Conservation (phyloP, 495 filamentous ascomycete species). For the Penicillium odoratum region DNA sequence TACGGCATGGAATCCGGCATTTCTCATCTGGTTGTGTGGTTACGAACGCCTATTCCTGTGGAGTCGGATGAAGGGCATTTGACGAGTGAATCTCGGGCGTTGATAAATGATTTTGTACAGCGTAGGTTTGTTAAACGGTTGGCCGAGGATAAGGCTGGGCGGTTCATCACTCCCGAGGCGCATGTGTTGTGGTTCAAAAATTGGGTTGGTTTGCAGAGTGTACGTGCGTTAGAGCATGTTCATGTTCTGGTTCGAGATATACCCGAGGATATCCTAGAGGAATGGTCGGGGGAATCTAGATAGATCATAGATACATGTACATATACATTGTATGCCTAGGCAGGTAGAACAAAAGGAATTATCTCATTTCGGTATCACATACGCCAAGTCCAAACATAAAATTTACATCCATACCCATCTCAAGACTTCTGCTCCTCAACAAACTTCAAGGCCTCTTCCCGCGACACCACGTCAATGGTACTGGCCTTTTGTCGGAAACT, state of each 20-base stretch:
- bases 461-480: conserved; percentile 82
- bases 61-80: conserved; percentile 64
- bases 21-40: conserved; percentile 60
- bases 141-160: conserved; percentile 33
- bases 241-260: conserved; percentile 68
- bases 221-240: conserved; percentile 76
- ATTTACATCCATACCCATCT: conserved; percentile 17
- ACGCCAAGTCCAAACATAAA: conserved; percentile 16
- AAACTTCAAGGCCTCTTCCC: conserved; percentile 87
- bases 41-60: conserved; percentile 53
- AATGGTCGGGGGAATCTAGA: conserved; percentile 55
- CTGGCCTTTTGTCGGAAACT: conserved; percentile 91
- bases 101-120: conserved; percentile 67
- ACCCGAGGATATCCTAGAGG: conserved; percentile 55
- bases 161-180: conserved; percentile 41
- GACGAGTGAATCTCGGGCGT: conserved; percentile 61
- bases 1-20: conserved; percentile 75
- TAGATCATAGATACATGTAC: background rate
- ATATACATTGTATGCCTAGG: background rate
- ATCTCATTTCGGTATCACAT: conserved; percentile 5
- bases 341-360: background rate
- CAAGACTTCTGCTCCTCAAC: conserved; percentile 74
- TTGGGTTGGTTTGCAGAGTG: conserved; percentile 85
- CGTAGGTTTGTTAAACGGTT: conserved; percentile 63
- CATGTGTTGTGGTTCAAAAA: conserved; percentile 93